Percentiles rank a stretch among this genome's conserved stretches.
These are phyloP conservation scores for Phytophthora cryptogea DNA, from an alignment of 352 stramenopile species.

Conservation along the genomic window DNA sequence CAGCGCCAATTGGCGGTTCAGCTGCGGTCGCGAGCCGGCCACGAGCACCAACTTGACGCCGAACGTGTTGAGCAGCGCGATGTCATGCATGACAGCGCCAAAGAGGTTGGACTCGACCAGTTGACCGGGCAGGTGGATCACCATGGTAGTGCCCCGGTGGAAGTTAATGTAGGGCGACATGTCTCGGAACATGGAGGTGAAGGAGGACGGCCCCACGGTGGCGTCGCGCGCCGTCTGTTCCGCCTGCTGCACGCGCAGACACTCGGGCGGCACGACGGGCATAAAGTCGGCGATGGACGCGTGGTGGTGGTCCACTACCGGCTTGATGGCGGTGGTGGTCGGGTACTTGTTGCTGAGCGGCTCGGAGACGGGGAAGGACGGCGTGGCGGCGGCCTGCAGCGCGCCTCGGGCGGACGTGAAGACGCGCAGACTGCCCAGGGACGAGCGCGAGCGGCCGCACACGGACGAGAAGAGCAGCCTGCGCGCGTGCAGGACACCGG, in stretches of 20 bases:
- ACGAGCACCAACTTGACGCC: constrained; percentile 95
- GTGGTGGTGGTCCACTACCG: constrained; percentile 18
- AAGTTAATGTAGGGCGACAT: constrained; percentile 98
- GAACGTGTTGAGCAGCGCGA: constrained; percentile 95
- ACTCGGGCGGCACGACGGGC: constrained; percentile 76
- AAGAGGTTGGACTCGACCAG: constrained; percentile 94
- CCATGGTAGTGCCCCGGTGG: constrained; percentile 94
- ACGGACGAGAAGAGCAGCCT: constrained; percentile 32
- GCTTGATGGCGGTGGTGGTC: constrained; percentile 6
- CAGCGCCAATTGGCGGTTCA: constrained; percentile 89
- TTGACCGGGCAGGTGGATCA: constrained; percentile 96
- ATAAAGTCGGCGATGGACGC: constrained; percentile 59
- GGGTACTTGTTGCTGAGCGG: constrained; percentile 12
- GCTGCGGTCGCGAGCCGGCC: constrained; percentile 94
- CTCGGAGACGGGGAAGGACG: constrained; percentile 20
- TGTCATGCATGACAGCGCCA: constrained; percentile 94
- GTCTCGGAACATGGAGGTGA: constrained; percentile 93
- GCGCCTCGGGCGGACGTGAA: constrained; percentile 30
- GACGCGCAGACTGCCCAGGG: constrained; percentile 31
- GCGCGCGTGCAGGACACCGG: constrained; percentile 19
- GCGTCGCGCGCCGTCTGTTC: constrained; percentile 10
- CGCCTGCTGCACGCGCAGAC: constrained; percentile 64
- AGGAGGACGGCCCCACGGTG: constrained; percentile 56
- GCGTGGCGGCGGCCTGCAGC: constrained; percentile 16
- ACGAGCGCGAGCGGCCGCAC: constrained; percentile 24